Conservation (phyloP, 441 rosid genomes). For the Euphorbia corollata region DNA sequence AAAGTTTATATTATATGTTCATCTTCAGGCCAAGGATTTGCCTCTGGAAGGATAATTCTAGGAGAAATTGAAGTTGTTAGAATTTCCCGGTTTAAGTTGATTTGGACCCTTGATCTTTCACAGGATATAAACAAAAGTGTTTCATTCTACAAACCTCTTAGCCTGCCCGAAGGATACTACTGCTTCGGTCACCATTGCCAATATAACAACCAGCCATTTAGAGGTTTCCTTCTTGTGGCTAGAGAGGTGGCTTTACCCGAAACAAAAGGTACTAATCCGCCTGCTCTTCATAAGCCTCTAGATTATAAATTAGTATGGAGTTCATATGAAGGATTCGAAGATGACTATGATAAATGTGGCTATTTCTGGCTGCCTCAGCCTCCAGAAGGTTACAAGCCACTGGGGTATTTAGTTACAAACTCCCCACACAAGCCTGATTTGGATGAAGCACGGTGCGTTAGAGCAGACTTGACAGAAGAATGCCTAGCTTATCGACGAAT, state of each 20-base stretch:
- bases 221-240: constrained; percentile 59
- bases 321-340: constrained; percentile 38
- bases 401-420: constrained; percentile 62
- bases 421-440: constrained; percentile 44
- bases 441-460: constrained; percentile 66
- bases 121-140: constrained; percentile 36
- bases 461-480: constrained; percentile 60
- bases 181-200: constrained; percentile 71
- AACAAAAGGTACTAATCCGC: constrained; percentile 18
- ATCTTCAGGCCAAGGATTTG: constrained; percentile 56
- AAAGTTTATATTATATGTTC: constrained; percentile 12
- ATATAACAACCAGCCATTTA: constrained; percentile 40
- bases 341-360: constrained; percentile 33
- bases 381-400: constrained; percentile 56
- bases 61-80: constrained; percentile 54
- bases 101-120: constrained; percentile 46
- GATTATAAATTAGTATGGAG: constrained; percentile 63
- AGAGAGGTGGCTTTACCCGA: constrained; percentile 32
- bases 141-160: constrained; percentile 50
- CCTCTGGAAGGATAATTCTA: constrained; percentile 51
- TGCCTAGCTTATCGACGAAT: constrained; percentile 44
- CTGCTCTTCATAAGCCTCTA: constrained; percentile 56
- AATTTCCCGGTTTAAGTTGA: constrained; percentile 40
- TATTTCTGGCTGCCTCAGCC: constrained; percentile 78
- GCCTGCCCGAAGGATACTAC: constrained; percentile 49